Evolutionary conservation across 257 asterid species (phyloP).

Genomic region (Echium plantagineum): DNA sequence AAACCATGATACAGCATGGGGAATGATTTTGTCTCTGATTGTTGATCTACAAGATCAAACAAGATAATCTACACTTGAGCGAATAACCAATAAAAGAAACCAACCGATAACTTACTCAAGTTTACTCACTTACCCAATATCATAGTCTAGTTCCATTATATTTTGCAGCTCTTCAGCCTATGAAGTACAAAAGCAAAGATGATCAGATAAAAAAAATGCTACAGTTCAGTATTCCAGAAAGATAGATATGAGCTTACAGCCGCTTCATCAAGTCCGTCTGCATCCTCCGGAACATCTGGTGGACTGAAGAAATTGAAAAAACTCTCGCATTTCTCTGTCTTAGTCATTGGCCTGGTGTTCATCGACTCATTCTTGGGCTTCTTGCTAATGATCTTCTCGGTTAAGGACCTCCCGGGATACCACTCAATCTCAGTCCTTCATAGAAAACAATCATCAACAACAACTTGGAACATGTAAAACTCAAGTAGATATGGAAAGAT

Average conservation of each 20-base stretch:
- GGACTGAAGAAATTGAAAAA: slow-evolving; percentile 92
- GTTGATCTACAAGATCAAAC: slow-evolving; percentile 6
- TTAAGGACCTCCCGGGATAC: slow-evolving; percentile 69
- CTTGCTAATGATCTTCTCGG: slow-evolving; percentile 63
- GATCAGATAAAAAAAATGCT: neutral
- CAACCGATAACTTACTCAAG: neutral
- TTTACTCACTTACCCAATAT: slow-evolving; percentile 50
- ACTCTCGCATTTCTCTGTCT: slow-evolving; percentile 76
- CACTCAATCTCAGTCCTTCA: slow-evolving; percentile 76
- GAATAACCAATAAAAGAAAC: neutral
- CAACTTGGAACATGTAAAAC: neutral
- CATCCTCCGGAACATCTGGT: slow-evolving; percentile 75
- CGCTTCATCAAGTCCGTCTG: slow-evolving; percentile 72
- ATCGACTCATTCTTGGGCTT: slow-evolving; percentile 83
- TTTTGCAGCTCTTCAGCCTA: slow-evolving; percentile 81
- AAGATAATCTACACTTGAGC: neutral
- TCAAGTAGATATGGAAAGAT: neutral
- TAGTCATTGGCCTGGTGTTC: slow-evolving; percentile 54
- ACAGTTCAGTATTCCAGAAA: neutral
- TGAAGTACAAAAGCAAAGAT: slow-evolving; percentile 1
- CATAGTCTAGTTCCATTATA: slow-evolving; percentile 83
- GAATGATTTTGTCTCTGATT: slow-evolving; percentile 11
- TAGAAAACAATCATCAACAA: neutral
- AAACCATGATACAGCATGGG: slow-evolving; percentile 13
- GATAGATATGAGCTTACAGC: slow-evolving; percentile 36